A percentile compares a stretch with the other conserved stretches of the same genome.
These are phyloP conservation scores for Syncephalis plumigaleata DNA, from an alignment of 371 early-diverging fungal species.

Conservation along the genomic window DNA sequence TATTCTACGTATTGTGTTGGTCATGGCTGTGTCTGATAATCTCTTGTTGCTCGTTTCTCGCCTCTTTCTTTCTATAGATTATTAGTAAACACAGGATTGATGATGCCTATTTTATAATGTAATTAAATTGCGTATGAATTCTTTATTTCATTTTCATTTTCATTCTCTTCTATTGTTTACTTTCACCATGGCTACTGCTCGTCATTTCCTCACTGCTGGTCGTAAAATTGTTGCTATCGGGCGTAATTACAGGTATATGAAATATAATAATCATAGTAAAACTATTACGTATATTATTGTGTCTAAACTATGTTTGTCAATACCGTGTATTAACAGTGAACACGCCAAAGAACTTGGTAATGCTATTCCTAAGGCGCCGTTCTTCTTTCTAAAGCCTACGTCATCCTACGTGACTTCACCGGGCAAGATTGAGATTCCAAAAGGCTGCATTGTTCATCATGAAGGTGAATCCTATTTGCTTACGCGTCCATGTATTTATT, in stretches of 20 bases:
- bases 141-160: no score
- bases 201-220: conserved; percentile 39
- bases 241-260: conserved; percentile 45
- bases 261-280: not conserved
- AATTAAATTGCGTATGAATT: not conserved
- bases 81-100: not conserved
- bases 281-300: no score
- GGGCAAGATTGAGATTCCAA: conserved; percentile 62
- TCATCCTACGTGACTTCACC: conserved; percentile 60
- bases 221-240: conserved; percentile 88
- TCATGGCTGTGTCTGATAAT: no score
- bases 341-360: conserved; percentile 89
- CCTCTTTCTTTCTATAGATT: no score
- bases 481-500: not conserved
- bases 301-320: no score
- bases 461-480: conserved; percentile 29
- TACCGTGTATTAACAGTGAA: conserved; percentile 27
- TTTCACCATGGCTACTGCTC: conserved; percentile 17
- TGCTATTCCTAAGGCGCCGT: conserved; percentile 69
- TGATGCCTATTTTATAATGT: not conserved
- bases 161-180: not conserved
- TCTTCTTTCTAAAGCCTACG: conserved; percentile 91
- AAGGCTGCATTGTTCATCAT: conserved; percentile 70
- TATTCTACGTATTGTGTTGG: no score
- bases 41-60: no score